Conservation (phyloP, 23 red algal species). For the Chondrus crispus region DNA sequence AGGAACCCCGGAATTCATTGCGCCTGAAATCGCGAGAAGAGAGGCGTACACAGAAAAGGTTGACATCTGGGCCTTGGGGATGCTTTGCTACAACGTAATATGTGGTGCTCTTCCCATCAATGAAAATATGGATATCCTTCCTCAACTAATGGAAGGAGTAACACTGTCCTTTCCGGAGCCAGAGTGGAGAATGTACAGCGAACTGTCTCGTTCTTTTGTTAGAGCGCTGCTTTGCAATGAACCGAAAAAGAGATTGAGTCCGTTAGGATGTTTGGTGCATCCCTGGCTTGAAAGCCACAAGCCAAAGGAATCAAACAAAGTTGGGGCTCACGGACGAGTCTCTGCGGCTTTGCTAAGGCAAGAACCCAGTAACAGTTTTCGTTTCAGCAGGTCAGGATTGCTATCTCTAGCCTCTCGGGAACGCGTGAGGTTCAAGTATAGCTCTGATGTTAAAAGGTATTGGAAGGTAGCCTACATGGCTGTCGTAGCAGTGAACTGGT, state of each 20-base stretch:
- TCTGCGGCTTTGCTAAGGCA: not conserved
- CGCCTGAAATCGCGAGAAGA: constrained; percentile 82
- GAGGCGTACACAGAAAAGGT: constrained; percentile 75
- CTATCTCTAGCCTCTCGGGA: not conserved
- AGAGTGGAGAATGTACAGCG: constrained; percentile 36
- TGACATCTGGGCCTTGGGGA: constrained; percentile 88
- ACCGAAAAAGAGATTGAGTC: constrained; percentile 72
- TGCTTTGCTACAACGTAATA: constrained; percentile 87
- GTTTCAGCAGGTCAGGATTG: not conserved
- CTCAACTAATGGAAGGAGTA: constrained; percentile 58
- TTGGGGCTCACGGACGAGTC: constrained; percentile 47
- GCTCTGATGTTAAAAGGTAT: not conserved
- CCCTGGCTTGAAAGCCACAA: constrained; percentile 66
- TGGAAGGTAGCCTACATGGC: constrained; percentile 35
- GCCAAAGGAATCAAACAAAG: constrained; percentile 15
- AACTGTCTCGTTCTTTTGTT: constrained; percentile 29
- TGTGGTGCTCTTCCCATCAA: constrained; percentile 69
- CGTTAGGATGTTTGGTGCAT: constrained; percentile 72
- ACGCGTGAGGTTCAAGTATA: not conserved
- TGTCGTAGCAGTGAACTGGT: constrained; percentile 16
- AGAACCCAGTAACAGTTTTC: not conserved
- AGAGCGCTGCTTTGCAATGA: constrained; percentile 53
- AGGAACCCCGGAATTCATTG: constrained; percentile 94
- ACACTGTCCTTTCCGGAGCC: constrained; percentile 47
- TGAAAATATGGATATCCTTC: constrained; percentile 66